Percentiles rank a stretch among this genome's conserved stretches.
Evolutionary conservation across 1,284 basidiomycete genomes (phyloP).

Genomic region (Neonothopanus nambi): DNA sequence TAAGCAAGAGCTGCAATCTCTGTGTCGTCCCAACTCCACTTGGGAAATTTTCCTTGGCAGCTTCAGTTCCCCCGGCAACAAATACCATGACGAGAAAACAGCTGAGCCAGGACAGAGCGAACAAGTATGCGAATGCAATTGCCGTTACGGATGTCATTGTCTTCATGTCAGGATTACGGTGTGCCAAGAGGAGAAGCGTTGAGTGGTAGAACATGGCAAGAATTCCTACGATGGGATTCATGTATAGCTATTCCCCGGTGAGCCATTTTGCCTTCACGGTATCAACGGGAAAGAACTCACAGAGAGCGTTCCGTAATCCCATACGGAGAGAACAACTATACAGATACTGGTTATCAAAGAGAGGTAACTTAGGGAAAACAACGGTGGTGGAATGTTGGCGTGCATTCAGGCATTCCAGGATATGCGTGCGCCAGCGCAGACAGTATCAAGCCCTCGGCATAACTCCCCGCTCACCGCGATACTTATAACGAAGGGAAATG

Average conservation of each 20-base stretch:
- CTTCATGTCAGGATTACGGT: background rate
- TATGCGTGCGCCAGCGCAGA: constrained; percentile 5
- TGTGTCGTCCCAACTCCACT: constrained; percentile 1
- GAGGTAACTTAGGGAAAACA: constrained; percentile 3
- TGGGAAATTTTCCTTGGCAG: constrained; percentile 6
- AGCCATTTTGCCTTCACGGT: background rate
- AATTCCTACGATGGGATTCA: constrained; percentile 5
- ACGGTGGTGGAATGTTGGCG: background rate
- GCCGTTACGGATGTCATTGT: constrained; percentile 6
- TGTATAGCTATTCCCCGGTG: constrained; percentile 4
- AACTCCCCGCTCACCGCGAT: background rate
- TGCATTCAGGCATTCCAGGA: constrained; percentile 4
- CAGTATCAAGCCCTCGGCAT: constrained; percentile 4
- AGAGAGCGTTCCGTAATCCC: constrained; percentile 8
- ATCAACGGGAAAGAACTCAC: background rate
- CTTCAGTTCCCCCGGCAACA: constrained; percentile 21
- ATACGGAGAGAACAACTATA: constrained; percentile 4
- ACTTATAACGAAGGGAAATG: background rate
- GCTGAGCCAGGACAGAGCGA: constrained; percentile 28
- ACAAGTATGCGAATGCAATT: constrained; percentile 23
- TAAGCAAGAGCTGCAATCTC: constrained; percentile 3
- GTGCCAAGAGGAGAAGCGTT: background rate
- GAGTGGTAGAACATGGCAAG: constrained; percentile 5
- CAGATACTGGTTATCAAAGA: constrained; percentile 2
- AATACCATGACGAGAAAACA: constrained; percentile 29